Evolutionary conservation across 2,329 filamentous ascomycete genomes (phyloP).

Genomic region (Nannizzia gypsea): DNA sequence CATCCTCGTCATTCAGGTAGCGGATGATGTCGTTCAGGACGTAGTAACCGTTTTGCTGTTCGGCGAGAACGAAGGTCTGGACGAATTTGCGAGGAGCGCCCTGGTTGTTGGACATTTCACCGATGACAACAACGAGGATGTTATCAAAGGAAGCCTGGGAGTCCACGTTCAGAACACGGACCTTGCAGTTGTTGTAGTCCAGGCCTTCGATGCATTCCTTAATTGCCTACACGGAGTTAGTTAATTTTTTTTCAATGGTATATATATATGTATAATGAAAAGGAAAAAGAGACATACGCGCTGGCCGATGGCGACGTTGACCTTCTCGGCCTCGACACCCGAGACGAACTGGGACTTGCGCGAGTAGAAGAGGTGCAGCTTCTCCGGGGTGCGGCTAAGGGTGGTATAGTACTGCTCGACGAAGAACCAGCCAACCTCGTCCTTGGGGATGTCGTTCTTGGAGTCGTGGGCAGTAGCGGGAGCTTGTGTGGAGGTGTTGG

Average conservation of each 20-base stretch:
- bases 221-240: constrained; percentile 53
- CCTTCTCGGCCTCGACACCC: constrained; percentile 78
- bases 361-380: constrained; percentile 91
- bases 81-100: constrained; percentile 90
- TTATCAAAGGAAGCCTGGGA: constrained; percentile 84
- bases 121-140: constrained; percentile 96
- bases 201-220: constrained; percentile 87
- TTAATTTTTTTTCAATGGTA: neutral
- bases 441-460: constrained; percentile 52
- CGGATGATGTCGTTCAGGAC: constrained; percentile 97
- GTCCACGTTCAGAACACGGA: constrained; percentile 95
- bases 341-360: constrained; percentile 93
- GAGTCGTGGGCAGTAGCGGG: constrained; percentile 29
- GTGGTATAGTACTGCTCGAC: constrained; percentile 99
- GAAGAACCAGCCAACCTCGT: constrained; percentile 98
- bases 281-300: constrained; percentile 48
- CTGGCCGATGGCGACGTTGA: constrained; percentile 75
- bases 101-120: constrained; percentile 90
- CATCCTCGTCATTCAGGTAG: constrained; percentile 73
- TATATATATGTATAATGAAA: neutral
- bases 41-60: constrained; percentile 94
- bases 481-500: constrained; percentile 25
- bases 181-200: constrained; percentile 95
- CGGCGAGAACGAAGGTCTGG: constrained; percentile 92
- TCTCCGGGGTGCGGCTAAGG: constrained; percentile 84